Percentiles rank a stretch among this genome's conserved stretches.
phyloP scores from a whole-genome alignment of 2,329 filamentous ascomycete genomes.

The Colletotrichum sp. region DNA sequence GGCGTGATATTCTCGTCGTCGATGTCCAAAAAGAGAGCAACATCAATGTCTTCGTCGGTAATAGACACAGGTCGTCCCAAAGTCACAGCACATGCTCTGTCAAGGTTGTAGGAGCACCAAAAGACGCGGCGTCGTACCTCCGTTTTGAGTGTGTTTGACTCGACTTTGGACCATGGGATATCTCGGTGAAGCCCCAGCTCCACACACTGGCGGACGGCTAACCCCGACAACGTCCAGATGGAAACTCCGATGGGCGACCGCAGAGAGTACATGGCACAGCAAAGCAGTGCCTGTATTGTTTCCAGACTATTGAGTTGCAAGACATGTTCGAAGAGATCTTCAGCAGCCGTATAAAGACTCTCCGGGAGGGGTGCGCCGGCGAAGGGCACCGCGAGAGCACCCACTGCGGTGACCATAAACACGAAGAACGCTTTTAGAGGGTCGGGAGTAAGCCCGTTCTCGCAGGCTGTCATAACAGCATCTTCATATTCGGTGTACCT shows the following conservation, averaged over 20 bases:
- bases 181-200: conserved; percentile 35
- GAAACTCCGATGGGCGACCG: conserved; percentile 29
- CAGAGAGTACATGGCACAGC: conserved; percentile 31
- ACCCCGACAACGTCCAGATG: conserved; percentile 32
- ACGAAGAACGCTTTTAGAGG: background rate
- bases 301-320: conserved; percentile 27
- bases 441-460: background rate
- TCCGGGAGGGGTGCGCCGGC: background rate
- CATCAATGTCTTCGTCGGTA: background rate
- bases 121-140: background rate
- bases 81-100: background rate
- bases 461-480: background rate
- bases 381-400: background rate
- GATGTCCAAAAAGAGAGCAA: background rate
- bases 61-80: background rate
- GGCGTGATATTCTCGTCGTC: background rate
- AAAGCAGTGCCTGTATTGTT: conserved; percentile 32
- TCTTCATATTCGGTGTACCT: background rate
- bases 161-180: background rate
- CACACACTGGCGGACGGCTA: conserved; percentile 35
- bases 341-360: background rate
- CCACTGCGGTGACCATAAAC: background rate
- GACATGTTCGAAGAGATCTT: background rate
- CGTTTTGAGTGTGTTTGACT: background rate
- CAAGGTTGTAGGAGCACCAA: background rate